Percentiles rank a stretch among this genome's conserved stretches.
phyloP scores from a whole-genome alignment of 257 asterid species.

The Solanum megistacrolobum region DNA sequence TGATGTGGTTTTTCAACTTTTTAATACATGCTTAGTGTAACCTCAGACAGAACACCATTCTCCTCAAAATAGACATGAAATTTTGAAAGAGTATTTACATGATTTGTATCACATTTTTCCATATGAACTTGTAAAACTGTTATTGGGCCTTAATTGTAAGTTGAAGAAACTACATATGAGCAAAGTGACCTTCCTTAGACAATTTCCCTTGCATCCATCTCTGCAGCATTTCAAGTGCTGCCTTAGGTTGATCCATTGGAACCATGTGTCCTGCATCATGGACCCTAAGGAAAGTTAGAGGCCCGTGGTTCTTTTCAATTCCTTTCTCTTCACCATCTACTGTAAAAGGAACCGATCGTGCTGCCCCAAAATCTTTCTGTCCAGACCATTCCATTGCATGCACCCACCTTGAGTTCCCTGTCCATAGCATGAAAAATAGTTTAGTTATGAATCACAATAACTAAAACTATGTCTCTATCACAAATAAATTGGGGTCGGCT shows the following conservation, averaged over 20 bases:
- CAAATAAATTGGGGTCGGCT: background rate
- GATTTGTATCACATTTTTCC: background rate
- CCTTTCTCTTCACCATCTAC: conserved; percentile 60
- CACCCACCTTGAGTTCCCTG: conserved; percentile 74
- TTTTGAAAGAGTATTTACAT: background rate
- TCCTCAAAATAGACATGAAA: background rate
- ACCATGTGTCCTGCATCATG: conserved; percentile 65
- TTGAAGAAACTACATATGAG: background rate
- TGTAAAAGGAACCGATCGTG: conserved; percentile 26
- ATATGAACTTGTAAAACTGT: background rate
- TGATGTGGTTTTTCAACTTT: background rate
- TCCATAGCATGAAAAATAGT: background rate
- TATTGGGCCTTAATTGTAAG: background rate
- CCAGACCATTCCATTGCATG: conserved; percentile 71
- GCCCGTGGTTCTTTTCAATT: conserved; percentile 35
- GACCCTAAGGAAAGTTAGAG: conserved; percentile 50
- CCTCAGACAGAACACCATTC: background rate
- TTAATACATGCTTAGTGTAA: background rate
- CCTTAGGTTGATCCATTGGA: conserved; percentile 79
- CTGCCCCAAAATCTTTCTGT: conserved; percentile 35
- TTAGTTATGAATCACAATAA: background rate
- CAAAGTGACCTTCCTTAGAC: background rate
- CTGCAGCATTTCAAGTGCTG: conserved; percentile 47
- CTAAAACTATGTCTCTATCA: background rate
- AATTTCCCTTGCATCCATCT: conserved; percentile 50